Evolutionary conservation across 139 green algal genomes (phyloP), one percentile per base, ranked within the genome.

Genomic region (Chlamydomonas eustigma): DNA sequence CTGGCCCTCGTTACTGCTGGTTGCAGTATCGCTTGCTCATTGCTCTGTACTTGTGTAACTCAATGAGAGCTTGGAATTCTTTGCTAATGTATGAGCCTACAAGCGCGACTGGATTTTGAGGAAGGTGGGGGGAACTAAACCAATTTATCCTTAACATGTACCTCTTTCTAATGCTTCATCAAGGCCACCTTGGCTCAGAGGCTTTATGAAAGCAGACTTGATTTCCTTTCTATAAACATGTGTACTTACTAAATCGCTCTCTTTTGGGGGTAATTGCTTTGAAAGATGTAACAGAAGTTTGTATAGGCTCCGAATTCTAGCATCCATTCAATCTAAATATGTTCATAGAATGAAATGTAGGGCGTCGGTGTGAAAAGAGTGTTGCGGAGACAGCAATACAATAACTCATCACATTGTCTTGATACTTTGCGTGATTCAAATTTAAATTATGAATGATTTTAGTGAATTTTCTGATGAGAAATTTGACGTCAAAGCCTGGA

Each of bases 401-500:
- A n/a, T n/a, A n/a, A n/a, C n/a, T n/a, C n/a, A n/a, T n/a, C n/a
- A n/a, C n/a, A n/a, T n/a, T n/a, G n/a, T n/a, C n/a, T n/a, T n/a
- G n/a, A n/a, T n/a, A n/a, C n/a, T n/a, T n/a, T n/a, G n/a, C n/a
- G n/a, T n/a, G n/a, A n/a, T n/a, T n/a, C n/a, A n/a, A n/a, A n/a
- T n/a, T 58, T 58, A 70, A 22, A 22, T 28, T 6, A 80, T 75
- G 65, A 50, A 75, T 24, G 84, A 88, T 75, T 30, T 92, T 2
- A n/a, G 28, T 6, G 81, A 77, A 2, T 94, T 94, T 69, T 70
- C 39, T 8, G 80, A 86, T 18, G 52, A 83, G 2, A 76, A 35
- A 6, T 94, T 95, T 36, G 78, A 93, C 68, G 39, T 78, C 2
- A 88, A 87, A 31, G 33, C 39, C 0, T 95, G 81, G 80, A 87